Conservation (phyloP, 345 rosid species). For the Orychophragmus violaceus region DNA sequence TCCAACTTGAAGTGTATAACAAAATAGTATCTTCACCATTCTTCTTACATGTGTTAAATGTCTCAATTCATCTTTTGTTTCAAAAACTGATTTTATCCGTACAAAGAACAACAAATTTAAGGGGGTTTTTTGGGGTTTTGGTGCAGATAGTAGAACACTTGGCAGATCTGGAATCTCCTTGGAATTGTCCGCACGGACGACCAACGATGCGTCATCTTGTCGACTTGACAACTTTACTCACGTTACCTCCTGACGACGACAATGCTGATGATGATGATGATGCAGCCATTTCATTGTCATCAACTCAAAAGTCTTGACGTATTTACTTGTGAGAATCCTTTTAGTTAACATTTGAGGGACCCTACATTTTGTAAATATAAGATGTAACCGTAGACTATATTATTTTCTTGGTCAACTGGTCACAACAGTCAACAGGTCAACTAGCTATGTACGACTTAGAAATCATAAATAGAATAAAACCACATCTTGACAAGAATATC, state of each 20-base stretch:
- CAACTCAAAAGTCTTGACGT: not conserved
- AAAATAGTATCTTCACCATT: not conserved
- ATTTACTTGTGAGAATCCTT: not conserved
- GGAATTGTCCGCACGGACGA: constrained; percentile 99
- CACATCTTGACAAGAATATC: too few species aligned
- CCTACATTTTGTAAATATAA: not conserved
- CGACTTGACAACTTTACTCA: constrained; percentile 52
- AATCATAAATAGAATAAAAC: not conserved
- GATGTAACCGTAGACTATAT: not conserved
- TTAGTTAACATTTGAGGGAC: not conserved
- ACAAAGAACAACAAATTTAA: not conserved
- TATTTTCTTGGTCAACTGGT: not conserved
- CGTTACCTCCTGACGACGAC: constrained; percentile 21
- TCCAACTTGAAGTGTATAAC: not conserved
- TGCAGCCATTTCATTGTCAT: constrained; percentile 6
- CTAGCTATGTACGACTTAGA: not conserved
- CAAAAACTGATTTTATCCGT: not conserved
- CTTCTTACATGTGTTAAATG: not conserved
- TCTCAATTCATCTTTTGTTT: not conserved
- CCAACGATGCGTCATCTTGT: constrained; percentile 98
- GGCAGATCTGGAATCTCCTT: constrained; percentile 83
- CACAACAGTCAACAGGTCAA: not conserved
- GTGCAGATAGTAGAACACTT: constrained; percentile 75
- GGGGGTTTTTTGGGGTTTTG: not conserved
- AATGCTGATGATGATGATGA: constrained; percentile 10